A percentile compares a stretch with the other conserved stretches of the same genome.
Conservation (phyloP, 495 filamentous ascomycete species). For the Neurospora terricola region DNA sequence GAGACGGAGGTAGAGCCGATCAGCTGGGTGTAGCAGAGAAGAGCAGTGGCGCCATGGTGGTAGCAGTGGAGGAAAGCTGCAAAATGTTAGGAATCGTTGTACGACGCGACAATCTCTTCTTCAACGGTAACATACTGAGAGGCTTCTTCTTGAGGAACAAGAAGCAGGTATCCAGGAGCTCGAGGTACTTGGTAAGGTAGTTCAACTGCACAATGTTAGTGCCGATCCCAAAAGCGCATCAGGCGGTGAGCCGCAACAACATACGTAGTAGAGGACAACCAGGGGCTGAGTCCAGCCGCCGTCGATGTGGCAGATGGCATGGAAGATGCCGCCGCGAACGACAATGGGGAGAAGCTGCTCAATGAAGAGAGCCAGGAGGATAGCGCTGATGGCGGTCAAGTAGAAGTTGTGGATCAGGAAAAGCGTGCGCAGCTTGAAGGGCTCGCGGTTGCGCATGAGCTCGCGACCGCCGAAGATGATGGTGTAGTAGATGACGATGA, state of each 20-base stretch:
- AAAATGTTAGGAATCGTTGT: conserved; percentile 6
- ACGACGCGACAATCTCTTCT: neutral
- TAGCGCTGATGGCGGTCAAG: conserved; percentile 59
- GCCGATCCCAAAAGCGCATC: neutral
- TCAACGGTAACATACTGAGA: conserved; percentile 44
- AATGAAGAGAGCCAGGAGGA: conserved; percentile 58
- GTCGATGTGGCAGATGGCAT: conserved; percentile 55
- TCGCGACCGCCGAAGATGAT: conserved; percentile 68
- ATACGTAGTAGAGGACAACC: conserved; percentile 71
- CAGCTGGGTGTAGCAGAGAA: conserved; percentile 80
- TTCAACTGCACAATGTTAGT: conserved; percentile 53
- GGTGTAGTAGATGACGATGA: conserved; percentile 61
- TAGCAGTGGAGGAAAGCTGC: conserved; percentile 80
- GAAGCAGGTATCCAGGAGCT: conserved; percentile 73
- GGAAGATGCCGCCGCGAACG: conserved; percentile 57
- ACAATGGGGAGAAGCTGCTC: conserved; percentile 65
- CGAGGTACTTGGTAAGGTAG: conserved; percentile 70
- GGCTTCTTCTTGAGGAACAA: conserved; percentile 84
- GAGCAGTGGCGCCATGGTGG: conserved; percentile 73
- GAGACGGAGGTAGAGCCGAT: conserved; percentile 68
- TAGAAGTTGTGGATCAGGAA: conserved; percentile 79
- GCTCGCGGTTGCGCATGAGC: conserved; percentile 57
- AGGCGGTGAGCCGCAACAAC: conserved; percentile 16
- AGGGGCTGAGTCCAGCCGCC: conserved; percentile 75
- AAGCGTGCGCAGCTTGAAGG: conserved; percentile 56